Evolutionary conservation across 441 rosid genomes (phyloP).

Genomic region (Geranium incanum): DNA sequence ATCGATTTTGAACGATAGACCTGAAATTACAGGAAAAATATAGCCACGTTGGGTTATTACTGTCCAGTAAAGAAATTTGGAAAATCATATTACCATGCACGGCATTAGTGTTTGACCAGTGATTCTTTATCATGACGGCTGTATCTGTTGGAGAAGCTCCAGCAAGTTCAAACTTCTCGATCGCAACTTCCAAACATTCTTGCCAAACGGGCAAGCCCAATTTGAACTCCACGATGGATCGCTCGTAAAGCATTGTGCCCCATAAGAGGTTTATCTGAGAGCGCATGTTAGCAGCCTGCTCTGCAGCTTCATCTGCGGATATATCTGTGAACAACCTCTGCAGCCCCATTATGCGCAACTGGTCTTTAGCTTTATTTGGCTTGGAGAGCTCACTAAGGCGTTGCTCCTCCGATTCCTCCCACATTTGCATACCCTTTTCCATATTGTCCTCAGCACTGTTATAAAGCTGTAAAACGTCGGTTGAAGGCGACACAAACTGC

Average conservation of each 20-base stretch:
- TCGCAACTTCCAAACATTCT: slow-evolving; percentile 87
- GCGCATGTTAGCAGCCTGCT: slow-evolving; percentile 71
- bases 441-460: slow-evolving; percentile 85
- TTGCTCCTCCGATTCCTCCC: slow-evolving; percentile 82
- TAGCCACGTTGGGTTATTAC: slow-evolving; percentile 11
- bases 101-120: slow-evolving; percentile 67
- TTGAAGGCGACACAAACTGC: slow-evolving; percentile 35
- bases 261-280: slow-evolving; percentile 85
- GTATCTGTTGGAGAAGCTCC: slow-evolving; percentile 89
- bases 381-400: slow-evolving; percentile 60
- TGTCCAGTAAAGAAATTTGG: slow-evolving; percentile 2
- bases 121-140: slow-evolving; percentile 91
- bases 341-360: slow-evolving; percentile 59
- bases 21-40: slow-evolving; percentile 25
- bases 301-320: slow-evolving; percentile 56
- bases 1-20: slow-evolving; percentile 38
- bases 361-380: slow-evolving; percentile 42
- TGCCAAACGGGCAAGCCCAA: slow-evolving; percentile 83
- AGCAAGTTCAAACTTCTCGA: slow-evolving; percentile 89
- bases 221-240: slow-evolving; percentile 79
- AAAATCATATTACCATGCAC: slow-evolving; percentile 51
- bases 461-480: slow-evolving; percentile 70
- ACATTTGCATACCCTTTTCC: slow-evolving; percentile 88
- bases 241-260: slow-evolving; percentile 90
- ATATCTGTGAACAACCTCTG: slow-evolving; percentile 47